Conservation (phyloP, 2,329 filamentous ascomycete genomes). For the Penicillium corylophilum region DNA sequence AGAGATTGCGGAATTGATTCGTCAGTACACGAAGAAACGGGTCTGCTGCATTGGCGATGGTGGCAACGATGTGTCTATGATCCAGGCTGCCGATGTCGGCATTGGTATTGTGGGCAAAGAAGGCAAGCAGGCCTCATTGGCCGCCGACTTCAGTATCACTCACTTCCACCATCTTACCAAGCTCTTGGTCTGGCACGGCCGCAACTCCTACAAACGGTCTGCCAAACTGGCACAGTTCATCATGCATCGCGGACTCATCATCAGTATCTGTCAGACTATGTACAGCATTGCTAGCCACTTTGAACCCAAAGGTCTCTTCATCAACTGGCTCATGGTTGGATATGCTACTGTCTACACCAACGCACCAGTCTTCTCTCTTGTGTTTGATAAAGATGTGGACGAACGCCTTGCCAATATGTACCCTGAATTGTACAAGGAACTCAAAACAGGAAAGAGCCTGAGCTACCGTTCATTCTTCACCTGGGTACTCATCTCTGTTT, state of each 20-base stretch:
- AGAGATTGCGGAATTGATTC: conserved; percentile 86
- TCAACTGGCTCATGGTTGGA: conserved; percentile 93
- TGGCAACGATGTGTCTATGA: conserved; percentile 98
- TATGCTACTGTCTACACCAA: conserved; percentile 97
- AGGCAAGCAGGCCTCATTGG: conserved; percentile 88
- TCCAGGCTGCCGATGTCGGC: conserved; percentile 95
- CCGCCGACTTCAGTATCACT: conserved; percentile 93
- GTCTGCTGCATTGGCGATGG: conserved; percentile 98
- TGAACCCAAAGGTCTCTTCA: conserved; percentile 91
- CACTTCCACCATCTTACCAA: conserved; percentile 96
- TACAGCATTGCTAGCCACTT: conserved; percentile 92
- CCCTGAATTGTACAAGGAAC: conserved; percentile 94
- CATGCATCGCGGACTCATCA: conserved; percentile 94
- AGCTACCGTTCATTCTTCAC: conserved; percentile 94
- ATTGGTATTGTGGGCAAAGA: conserved; percentile 98
- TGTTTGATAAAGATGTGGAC: conserved; percentile 92
- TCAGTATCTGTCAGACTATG: conserved; percentile 94
- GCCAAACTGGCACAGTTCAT: conserved; percentile 97
- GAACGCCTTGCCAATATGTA: conserved; percentile 92
- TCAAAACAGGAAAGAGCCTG: conserved; percentile 83
- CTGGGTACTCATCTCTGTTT: conserved; percentile 92
- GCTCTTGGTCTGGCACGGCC: conserved; percentile 96
- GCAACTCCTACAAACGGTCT: conserved; percentile 93
- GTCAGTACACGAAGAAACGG: conserved; percentile 86
- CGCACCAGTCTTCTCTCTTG: conserved; percentile 84